Base-by-base conservation (phyloP, 495 filamentous ascomycete species). In the Aspergillus hancockii region DNA sequence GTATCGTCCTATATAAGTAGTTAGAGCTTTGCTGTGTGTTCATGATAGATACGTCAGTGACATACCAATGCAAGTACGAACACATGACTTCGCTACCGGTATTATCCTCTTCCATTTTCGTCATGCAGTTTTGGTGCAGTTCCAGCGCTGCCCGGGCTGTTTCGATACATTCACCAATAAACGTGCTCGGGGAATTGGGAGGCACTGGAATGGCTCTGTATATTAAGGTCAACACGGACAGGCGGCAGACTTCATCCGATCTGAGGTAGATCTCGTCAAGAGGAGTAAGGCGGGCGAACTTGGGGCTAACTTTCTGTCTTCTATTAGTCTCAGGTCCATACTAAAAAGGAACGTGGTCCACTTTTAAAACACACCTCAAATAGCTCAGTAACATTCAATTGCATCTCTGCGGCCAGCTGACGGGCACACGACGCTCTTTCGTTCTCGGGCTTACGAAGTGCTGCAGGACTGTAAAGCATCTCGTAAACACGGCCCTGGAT, bases 61-160 rank as follows among this genome's bases (percentile, higher is more conserved):
- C 38, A 43, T 71, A 87, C 86, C 85, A 89, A 53, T 87, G 83
- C 47, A 88, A 77, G 64, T 86, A 89, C 13, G 82, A 81, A 31
- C 77, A 76, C 61, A 79, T 80, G 19, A 82, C 58, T 13, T 74
- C 57, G 8, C 19, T 47, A 23, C 21, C 19, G 31, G 72, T 64
- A 58, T 68, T 80, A 7, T 65, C 75, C 34, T 77, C 75, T 43
- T 80, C 79, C 57, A 86, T 72, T 16, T 63, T 50, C 9, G 64
- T 63, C 67, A 83, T 82, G 45, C 80, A 81, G 9, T 72, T 67
- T 52, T 84, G 79, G 55, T 89, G 86, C 2, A 66, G 61, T 25
- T 77, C 69, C 47, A 88, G 75, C 0, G 85, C 79, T 14, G 70
- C 67, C 18, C 87, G 71, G 13, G 87, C 85, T 43, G 79, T 75